phyloP scores from a whole-genome alignment of 164 flowering plant species.

The Macadamia integrifolia region DNA sequence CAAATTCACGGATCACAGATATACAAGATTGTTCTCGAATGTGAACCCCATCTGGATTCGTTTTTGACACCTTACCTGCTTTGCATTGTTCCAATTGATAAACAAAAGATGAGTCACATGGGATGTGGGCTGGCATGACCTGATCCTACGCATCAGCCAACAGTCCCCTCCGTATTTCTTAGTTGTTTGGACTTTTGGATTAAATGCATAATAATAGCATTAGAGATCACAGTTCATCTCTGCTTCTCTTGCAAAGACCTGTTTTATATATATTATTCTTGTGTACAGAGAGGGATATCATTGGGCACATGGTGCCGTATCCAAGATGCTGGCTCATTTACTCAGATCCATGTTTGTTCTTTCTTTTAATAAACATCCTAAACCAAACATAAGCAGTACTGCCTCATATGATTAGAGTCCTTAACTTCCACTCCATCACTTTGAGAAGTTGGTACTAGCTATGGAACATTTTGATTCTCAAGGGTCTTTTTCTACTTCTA shows the following conservation, averaged over 20 bases:
- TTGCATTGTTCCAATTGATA: slow-evolving; percentile 15
- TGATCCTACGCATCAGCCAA: neutral
- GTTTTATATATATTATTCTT: neutral
- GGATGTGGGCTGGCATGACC: slow-evolving; percentile 36
- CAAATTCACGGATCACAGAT: too few species aligned
- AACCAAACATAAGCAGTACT: neutral
- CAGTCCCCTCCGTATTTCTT: slow-evolving; percentile 13
- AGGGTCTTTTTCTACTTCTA: slow-evolving; percentile 8
- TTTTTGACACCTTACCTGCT: neutral
- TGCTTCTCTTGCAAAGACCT: neutral
- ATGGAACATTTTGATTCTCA: slow-evolving; percentile 17
- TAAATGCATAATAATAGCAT: slow-evolving; percentile 3
- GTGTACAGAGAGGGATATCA: slow-evolving; percentile 1
- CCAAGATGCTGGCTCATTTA: slow-evolving; percentile 14
- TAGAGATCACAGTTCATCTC: neutral
- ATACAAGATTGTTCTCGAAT: too few species aligned
- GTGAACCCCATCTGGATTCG: too few species aligned
- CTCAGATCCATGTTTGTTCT: neutral
- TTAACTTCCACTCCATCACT: neutral
- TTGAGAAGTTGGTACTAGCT: slow-evolving; percentile 1
- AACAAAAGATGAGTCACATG: slow-evolving; percentile 34
- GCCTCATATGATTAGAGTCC: slow-evolving; percentile 1
- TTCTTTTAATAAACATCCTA: neutral
- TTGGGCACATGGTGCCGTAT: slow-evolving; percentile 13
- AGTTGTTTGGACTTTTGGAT: slow-evolving; percentile 16